A percentile compares a stretch with the other conserved stretches of the same genome.
Conservation (phyloP, 2,329 filamentous ascomycete genomes). For the Aspergillus piperis region DNA sequence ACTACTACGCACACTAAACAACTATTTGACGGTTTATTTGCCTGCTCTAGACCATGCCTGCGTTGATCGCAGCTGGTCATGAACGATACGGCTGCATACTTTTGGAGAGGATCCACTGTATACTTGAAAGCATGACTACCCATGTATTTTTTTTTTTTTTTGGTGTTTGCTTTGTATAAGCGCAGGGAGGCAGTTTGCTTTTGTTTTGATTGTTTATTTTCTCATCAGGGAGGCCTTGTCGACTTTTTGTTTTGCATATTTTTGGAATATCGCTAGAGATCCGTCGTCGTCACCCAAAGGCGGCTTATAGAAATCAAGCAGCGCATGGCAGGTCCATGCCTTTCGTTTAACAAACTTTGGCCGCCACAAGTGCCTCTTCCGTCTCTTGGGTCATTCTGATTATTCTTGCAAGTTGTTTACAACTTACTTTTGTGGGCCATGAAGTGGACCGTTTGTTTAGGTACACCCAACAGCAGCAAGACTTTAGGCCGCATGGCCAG, state of each 20-base stretch:
- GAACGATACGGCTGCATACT: neutral
- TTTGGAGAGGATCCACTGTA: slow-evolving; percentile 2
- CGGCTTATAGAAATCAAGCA: slow-evolving; percentile 13
- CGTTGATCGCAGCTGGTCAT: slow-evolving; percentile 11
- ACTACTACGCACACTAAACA: neutral
- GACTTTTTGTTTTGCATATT: neutral
- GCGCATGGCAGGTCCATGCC: slow-evolving; percentile 16
- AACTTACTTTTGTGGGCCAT: neutral
- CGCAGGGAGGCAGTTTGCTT: slow-evolving; percentile 9
- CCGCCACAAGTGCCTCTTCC: neutral
- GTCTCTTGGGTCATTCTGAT: neutral
- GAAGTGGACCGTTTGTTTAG: neutral
- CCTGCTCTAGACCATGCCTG: neutral
- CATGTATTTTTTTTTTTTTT: slow-evolving; percentile 2
- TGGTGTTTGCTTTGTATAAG: neutral
- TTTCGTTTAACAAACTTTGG: neutral
- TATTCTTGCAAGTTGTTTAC: neutral
- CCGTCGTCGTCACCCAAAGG: neutral
- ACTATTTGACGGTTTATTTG: neutral
- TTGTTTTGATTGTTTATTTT: slow-evolving; percentile 6
- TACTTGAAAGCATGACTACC: neutral
- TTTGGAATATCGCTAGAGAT: slow-evolving; percentile 1
- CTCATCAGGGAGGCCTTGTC: neutral
- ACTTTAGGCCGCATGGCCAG: neutral
- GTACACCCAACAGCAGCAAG: neutral